Evolutionary conservation across 2,329 filamentous ascomycete genomes (phyloP).

Genomic region (Thielaviopsis musarum): DNA sequence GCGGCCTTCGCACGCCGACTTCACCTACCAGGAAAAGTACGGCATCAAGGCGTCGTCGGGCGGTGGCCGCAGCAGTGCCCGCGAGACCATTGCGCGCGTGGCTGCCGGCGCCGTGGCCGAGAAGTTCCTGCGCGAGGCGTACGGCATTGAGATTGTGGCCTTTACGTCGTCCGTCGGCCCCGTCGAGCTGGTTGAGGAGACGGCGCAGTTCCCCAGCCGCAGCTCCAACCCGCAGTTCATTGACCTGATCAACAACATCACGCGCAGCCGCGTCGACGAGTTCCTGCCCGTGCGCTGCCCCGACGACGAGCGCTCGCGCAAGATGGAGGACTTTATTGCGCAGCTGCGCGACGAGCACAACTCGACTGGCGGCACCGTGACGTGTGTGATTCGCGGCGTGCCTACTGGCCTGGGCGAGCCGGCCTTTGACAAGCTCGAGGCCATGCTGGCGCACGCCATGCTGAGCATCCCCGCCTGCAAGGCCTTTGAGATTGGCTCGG

Average conservation of each 20-base stretch:
- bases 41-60: slow-evolving; percentile 83
- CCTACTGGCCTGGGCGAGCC: slow-evolving; percentile 84
- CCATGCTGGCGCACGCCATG: slow-evolving; percentile 82
- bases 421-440: slow-evolving; percentile 90
- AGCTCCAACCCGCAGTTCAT: slow-evolving; percentile 68
- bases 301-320: slow-evolving; percentile 40
- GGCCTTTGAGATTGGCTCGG: slow-evolving; percentile 88
- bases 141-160: slow-evolving; percentile 80
- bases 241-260: slow-evolving; percentile 52
- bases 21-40: slow-evolving; percentile 95
- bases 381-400: slow-evolving; percentile 76
- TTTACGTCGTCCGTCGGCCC: slow-evolving; percentile 74
- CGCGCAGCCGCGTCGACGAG: slow-evolving; percentile 60
- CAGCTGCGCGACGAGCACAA: slow-evolving; percentile 63
- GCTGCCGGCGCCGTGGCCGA: slow-evolving; percentile 86
- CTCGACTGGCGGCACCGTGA: slow-evolving; percentile 88
- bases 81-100: slow-evolving; percentile 87
- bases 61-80: slow-evolving; percentile 77
- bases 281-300: slow-evolving; percentile 83
- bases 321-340: slow-evolving; percentile 68
- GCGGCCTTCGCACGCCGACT: slow-evolving; percentile 84
- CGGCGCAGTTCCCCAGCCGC: slow-evolving; percentile 46
- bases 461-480: slow-evolving; percentile 88
- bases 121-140: slow-evolving; percentile 68
- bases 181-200: slow-evolving; percentile 60